Base-by-base conservation (phyloP, 1,284 basidiomycete genomes). In the Taiwanofungus camphoratus region DNA sequence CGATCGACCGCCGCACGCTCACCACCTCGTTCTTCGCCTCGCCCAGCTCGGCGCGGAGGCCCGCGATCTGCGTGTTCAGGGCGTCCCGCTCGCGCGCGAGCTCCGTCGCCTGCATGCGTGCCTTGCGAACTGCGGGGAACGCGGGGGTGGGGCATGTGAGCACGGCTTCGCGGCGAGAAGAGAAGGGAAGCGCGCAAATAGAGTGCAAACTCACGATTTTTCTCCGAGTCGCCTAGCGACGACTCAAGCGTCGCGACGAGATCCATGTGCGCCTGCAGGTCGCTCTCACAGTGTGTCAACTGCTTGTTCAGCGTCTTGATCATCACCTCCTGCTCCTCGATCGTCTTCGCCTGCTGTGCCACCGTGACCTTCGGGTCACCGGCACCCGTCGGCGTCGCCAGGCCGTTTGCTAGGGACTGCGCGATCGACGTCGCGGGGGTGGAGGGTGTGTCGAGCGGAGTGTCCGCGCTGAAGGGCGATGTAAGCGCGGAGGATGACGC, bases 281-380 rank as follows among this genome's bases (percentile, higher is more conserved):
- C 92, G 49, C 76, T 81, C 65, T 95, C 91, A 60, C 91, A 93
- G 62, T 94, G 91, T 23, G 81, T 81, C 42, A 96, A 65, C 65
- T 93, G 91, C 65, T 93, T 92, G 65, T 92, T 91, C 44, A 96
- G 76, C 24, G 86, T 92, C 67, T 89, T 87, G 69, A 95, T 92
- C 86, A 88, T 90, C 38, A 74, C 76, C 53, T 92, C 88, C 59
- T 90, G 87, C 66, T 92, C 89, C 21, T 82, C 85, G 36, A 92
- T 70, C 40, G 78, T 78, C 57, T 84, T 87, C 13, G 74, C 63
- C 62, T 90, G 87, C 55, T 79, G 79, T 39, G 64, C 68, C 2
- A 66, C 54, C n/a, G n/a, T n/a, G 3, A 79, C 40, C 58, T 87
- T 84, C 32, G 70, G 52, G 55, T 90, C 86, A 4, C 61, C 48